These are phyloP conservation scores for Evernia prunastri DNA, from an alignment of 495 filamentous ascomycete species.

Conservation along the genomic window DNA sequence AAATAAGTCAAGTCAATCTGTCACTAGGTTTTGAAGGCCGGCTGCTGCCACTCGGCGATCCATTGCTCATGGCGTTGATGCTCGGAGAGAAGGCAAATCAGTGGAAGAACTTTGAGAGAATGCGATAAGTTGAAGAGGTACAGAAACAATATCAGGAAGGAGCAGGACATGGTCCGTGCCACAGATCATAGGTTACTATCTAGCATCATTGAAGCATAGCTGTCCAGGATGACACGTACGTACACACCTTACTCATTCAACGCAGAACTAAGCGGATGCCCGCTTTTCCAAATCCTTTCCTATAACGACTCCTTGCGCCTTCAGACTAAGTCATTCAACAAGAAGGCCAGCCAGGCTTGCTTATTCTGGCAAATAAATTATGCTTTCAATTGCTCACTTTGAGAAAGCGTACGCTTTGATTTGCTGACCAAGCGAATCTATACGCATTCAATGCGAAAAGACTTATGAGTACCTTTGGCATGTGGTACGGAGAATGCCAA, in stretches of 20 bases:
- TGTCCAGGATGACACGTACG: slow-evolving; percentile 5
- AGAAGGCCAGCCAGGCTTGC: background rate
- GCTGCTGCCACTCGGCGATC: background rate
- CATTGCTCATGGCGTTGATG: background rate
- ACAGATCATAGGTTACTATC: background rate
- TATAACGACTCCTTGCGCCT: background rate
- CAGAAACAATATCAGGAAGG: background rate
- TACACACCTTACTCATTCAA: slow-evolving; percentile 10
- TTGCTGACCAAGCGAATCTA: background rate
- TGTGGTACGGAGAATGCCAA: background rate
- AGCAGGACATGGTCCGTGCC: background rate
- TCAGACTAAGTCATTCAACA: background rate
- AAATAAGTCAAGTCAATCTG: background rate
- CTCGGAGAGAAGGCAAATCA: background rate
- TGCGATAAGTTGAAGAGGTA: background rate
- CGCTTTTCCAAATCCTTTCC: background rate
- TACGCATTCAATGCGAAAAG: no score
- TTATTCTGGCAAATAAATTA: background rate
- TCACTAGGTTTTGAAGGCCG: background rate
- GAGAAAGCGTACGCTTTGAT: background rate
- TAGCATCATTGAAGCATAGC: background rate
- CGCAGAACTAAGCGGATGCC: background rate
- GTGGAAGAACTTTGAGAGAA: background rate
- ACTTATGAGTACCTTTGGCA: background rate
- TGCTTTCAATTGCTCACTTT: background rate